These are phyloP conservation scores for Lablab purpureus DNA, from an alignment of 306 rosid species.

Conservation along the genomic window DNA sequence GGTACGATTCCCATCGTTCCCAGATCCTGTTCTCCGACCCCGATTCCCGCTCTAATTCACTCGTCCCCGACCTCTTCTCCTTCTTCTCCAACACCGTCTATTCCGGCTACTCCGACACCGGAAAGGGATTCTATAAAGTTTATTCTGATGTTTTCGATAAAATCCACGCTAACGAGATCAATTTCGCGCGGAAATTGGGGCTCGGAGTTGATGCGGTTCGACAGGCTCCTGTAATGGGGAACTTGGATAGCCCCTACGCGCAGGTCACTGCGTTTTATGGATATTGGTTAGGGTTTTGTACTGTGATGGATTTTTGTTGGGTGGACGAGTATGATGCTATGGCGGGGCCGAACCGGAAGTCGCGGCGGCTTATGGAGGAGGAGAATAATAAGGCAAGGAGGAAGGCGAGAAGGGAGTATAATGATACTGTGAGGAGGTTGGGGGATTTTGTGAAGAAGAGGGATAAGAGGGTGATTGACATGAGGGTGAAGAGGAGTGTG, in stretches of 20 bases:
- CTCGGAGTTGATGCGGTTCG: slow-evolving; percentile 59
- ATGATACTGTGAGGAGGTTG: slow-evolving; percentile 88
- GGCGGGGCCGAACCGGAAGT: slow-evolving; percentile 81
- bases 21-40: slow-evolving; percentile 91
- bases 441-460: slow-evolving; percentile 97
- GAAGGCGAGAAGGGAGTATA: slow-evolving; percentile 88
- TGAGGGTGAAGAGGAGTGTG: slow-evolving; percentile 73
- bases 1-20: slow-evolving; percentile 98
- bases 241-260: slow-evolving; percentile 74
- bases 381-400: slow-evolving; percentile 89
- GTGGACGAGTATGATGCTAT: slow-evolving; percentile 77
- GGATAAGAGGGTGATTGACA: slow-evolving; percentile 94
- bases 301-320: slow-evolving; percentile 95
- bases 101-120: slow-evolving; percentile 73
- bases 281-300: slow-evolving; percentile 84
- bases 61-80: slow-evolving; percentile 82
- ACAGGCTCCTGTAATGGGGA: slow-evolving; percentile 86
- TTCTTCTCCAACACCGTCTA: slow-evolving; percentile 86
- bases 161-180: slow-evolving; percentile 75
- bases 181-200: slow-evolving; percentile 70
- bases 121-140: slow-evolving; percentile 77
- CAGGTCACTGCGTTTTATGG: slow-evolving; percentile 86
- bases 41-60: slow-evolving; percentile 52
- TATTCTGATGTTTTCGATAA: slow-evolving; percentile 71
- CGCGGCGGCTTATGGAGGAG: slow-evolving; percentile 92